phyloP scores from a whole-genome alignment of 805 yeast species.

The Starmerella khaoyaiensis region DNA sequence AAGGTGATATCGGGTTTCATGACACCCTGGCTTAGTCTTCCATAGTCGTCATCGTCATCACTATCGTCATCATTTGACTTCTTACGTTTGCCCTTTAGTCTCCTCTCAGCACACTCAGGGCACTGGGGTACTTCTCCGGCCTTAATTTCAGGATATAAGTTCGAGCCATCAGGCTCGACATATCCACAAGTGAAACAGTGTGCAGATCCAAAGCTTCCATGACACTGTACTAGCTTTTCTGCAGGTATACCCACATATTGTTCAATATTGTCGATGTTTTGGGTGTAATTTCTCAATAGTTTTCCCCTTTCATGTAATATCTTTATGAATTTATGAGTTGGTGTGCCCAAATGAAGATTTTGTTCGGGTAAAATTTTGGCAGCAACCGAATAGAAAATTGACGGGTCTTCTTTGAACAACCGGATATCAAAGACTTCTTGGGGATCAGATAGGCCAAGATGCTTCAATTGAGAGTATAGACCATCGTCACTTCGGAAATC shows the following conservation, averaged over 20 bases:
- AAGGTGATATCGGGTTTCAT: constrained; percentile 89
- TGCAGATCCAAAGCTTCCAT: constrained; percentile 84
- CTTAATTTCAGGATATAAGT: constrained; percentile 47
- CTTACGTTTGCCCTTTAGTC: constrained; percentile 5
- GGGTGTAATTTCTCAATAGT: constrained; percentile 73
- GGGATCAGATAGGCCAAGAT: constrained; percentile 67
- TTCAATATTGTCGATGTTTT: constrained; percentile 80
- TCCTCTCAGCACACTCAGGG: constrained; percentile 38
- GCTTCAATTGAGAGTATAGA: constrained; percentile 54
- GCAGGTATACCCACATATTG: constrained; percentile 58
- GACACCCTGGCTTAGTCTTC: constrained; percentile 49
- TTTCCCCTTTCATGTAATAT: constrained; percentile 63
- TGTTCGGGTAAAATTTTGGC: constrained; percentile 71
- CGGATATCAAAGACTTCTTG: constrained; percentile 75
- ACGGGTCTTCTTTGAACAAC: constrained; percentile 62
- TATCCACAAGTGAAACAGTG: constrained; percentile 67
- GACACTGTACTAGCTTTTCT: constrained; percentile 72
- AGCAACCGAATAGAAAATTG: constrained; percentile 75
- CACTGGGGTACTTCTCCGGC: constrained; percentile 55
- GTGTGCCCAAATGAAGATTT: constrained; percentile 36
- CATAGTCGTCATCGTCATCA: constrained; percentile 25
- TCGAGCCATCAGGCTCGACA: constrained; percentile 46
- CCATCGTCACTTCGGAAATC: constrained; percentile 88
- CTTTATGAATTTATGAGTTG: constrained; percentile 69
- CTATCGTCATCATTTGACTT: constrained; percentile 26